Base-by-base conservation (phyloP, 371 early-diverging fungal genomes). In the Thermomucor indicae-seudaticae region DNA sequence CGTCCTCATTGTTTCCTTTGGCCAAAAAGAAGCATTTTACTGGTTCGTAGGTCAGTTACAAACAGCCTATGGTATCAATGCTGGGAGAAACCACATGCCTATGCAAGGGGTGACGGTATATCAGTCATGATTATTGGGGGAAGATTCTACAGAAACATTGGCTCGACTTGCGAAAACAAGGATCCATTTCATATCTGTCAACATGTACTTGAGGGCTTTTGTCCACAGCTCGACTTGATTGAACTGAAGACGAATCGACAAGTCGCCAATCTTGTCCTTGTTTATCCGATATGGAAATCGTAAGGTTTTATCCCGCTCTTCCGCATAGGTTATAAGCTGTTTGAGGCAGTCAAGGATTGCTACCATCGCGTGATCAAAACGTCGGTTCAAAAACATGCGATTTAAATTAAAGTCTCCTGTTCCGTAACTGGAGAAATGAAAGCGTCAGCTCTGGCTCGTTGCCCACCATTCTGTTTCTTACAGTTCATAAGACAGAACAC, bases 151-250 rank as follows among this genome's bases (percentile, higher is more conserved):
- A n/a, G 51, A 27, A 31, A 53, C 53, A 23, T 54, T 69, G 14
- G 67, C 67, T 48, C 72, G 54, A 57, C 85, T 80, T 12, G 85
- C 84, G 65, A 83, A 91, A 3, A 88, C 88, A 45, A 92, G 62
- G 12, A 88, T 72, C 91, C 88, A 90, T 60, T 92, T 92, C 47
- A 90, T 80, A 58, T 95, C 81, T 37, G 90, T 85, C 38, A 96
- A 70, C 64, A 90, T 86, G 67, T 89, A 93, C 65, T 88, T 90
- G 23, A 94, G 71, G 4, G 96, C 97, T 31, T 81, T 79, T 8
- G 96, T 94, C 97, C 97, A 97, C 22, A 73, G 62, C 44, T 95
- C 95, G 47, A 91, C 92, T 50, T 89, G 88, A 42, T 86, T 90
- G 64, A 92, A 92, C 61, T 95, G 94, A 10, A 90, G 65, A 52